These are phyloP conservation scores for Xylaria sp. DNA, from an alignment of 2,329 filamentous ascomycete species.

Conservation along the genomic window DNA sequence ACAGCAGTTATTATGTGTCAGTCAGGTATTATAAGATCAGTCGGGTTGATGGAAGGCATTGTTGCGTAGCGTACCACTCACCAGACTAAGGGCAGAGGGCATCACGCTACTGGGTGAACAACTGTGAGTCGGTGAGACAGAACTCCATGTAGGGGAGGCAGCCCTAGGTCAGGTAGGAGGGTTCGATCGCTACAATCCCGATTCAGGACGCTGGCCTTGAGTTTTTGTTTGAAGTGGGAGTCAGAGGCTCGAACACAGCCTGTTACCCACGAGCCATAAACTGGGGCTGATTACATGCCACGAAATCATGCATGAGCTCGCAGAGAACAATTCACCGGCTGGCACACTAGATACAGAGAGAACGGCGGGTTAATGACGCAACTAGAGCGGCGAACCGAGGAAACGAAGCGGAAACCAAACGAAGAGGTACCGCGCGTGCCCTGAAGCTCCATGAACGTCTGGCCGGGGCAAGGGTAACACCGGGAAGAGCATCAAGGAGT, in stretches of 20 bases:
- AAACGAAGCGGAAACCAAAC: constrained; percentile 44
- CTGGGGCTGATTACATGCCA: constrained; percentile 55
- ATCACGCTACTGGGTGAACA: constrained; percentile 38
- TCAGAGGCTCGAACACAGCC: constrained; percentile 45
- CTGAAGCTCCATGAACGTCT: constrained; percentile 43
- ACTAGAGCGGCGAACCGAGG: constrained; percentile 45
- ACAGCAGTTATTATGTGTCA: constrained; percentile 48
- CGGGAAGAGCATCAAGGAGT: constrained; percentile 41
- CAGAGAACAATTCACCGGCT: constrained; percentile 52
- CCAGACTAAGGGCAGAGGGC: constrained; percentile 43
- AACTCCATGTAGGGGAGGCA: constrained; percentile 30
- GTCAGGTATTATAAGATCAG: constrained; percentile 50
- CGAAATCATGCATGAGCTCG: constrained; percentile 60
- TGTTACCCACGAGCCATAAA: constrained; percentile 53
- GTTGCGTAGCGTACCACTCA: constrained; percentile 48
- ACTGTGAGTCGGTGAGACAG: constrained; percentile 46
- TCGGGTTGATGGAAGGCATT: constrained; percentile 43
- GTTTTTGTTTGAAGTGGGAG: constrained; percentile 29
- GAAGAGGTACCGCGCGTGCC: constrained; percentile 41
- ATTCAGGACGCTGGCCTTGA: constrained; percentile 23
- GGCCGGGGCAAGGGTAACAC: constrained; percentile 42
- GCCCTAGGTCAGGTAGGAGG: constrained; percentile 32
- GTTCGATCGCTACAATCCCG: constrained; percentile 26
- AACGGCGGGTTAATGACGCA: constrained; percentile 50
- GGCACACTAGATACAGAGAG: constrained; percentile 46